Evolutionary conservation across 495 filamentous ascomycete genomes (phyloP).

Genomic region (Geoglossum glabrum): DNA sequence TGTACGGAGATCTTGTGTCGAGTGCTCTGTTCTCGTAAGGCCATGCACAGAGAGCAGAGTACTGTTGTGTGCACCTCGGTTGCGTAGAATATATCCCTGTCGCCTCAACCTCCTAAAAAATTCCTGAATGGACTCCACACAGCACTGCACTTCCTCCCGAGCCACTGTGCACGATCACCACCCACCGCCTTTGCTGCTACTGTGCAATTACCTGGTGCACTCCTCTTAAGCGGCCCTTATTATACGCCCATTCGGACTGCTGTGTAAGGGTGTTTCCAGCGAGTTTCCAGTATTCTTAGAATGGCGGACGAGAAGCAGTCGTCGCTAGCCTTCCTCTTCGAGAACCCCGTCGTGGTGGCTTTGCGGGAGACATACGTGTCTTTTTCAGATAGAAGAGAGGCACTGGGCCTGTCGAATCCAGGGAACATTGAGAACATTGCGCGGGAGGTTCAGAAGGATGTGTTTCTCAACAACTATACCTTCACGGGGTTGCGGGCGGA

Average conservation of each 20-base stretch:
- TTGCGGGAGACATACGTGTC: slow-evolving; percentile 59
- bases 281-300: background rate
- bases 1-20: too few relatives aligned
- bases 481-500: slow-evolving; percentile 91
- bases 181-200: background rate
- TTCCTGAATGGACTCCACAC: too few relatives aligned
- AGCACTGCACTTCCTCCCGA: background rate
- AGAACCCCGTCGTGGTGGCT: slow-evolving; percentile 48
- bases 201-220: background rate
- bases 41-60: too few relatives aligned
- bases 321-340: slow-evolving; percentile 43
- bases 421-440: slow-evolving; percentile 82
- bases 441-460: slow-evolving; percentile 84
- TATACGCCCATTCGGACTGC: background rate
- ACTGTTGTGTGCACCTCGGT: background rate
- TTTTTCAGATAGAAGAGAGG: slow-evolving; percentile 69
- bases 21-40: too few relatives aligned
- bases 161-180: background rate
- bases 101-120: slow-evolving; percentile 2
- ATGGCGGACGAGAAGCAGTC: slow-evolving; percentile 12
- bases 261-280: background rate
- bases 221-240: background rate
- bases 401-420: slow-evolving; percentile 76
- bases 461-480: slow-evolving; percentile 83
- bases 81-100: background rate